Evolutionary conservation across 176 grass and related monocot genomes (phyloP).

Genomic region (Phoenix dactylifera): DNA sequence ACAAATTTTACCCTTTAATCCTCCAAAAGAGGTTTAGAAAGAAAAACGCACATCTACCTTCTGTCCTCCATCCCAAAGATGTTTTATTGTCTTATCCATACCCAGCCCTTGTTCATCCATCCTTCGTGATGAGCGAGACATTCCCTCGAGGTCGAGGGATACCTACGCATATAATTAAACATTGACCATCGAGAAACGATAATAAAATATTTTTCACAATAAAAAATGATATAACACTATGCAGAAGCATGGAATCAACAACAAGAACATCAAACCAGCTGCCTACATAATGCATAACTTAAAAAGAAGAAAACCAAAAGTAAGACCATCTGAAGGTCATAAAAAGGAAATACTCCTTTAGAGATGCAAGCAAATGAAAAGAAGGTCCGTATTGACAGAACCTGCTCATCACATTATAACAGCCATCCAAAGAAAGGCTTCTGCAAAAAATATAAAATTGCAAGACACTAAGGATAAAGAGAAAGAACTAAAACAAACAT

Average conservation of each 20-base stretch:
- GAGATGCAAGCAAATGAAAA: too few relatives aligned
- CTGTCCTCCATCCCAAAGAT: conserved; percentile 9
- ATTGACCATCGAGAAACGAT: not conserved
- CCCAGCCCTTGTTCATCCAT: conserved; percentile 3
- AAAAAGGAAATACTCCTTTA: too few relatives aligned
- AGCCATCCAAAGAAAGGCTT: not conserved
- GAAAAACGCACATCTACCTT: not conserved
- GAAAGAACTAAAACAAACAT: too few relatives aligned
- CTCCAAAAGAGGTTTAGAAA: too few relatives aligned
- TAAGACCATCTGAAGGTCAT: too few relatives aligned
- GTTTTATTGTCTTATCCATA: conserved; percentile 4
- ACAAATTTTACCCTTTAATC: too few relatives aligned
- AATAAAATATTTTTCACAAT: not conserved
- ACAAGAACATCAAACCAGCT: too few relatives aligned
- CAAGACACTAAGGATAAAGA: not conserved
- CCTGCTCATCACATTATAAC: not conserved
- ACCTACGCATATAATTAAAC: conserved; percentile 5
- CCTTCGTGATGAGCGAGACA: conserved; percentile 1
- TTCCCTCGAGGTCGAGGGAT: not conserved
- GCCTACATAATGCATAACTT: too few relatives aligned
- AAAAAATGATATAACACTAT: not conserved
- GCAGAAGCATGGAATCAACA: too few relatives aligned
- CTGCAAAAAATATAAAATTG: not conserved
- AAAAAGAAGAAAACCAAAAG: too few relatives aligned
- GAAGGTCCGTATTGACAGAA: too few relatives aligned